phyloP scores from a whole-genome alignment of 331 rosid species.

The Spiraea crenata region DNA sequence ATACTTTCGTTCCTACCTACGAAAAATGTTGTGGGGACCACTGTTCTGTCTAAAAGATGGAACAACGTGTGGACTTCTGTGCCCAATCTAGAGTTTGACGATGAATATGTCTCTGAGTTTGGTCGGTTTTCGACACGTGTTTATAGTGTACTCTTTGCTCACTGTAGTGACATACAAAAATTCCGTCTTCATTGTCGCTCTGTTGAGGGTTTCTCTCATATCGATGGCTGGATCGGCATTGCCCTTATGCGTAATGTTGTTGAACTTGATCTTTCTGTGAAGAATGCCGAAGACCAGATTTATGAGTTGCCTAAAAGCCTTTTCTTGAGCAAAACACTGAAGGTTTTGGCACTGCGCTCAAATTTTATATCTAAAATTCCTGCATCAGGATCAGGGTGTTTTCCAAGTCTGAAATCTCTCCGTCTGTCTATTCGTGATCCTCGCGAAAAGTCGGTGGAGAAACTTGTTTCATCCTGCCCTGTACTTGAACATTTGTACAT shows the following conservation, averaged over 20 bases:
- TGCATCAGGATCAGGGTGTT: background rate
- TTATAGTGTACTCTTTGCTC: background rate
- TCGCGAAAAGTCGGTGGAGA: background rate
- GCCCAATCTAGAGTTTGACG: background rate
- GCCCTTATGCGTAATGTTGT: slow-evolving; percentile 5
- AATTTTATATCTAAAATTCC: background rate
- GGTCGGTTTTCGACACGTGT: background rate
- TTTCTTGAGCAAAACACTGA: background rate
- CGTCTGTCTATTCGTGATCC: background rate
- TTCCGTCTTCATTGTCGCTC: background rate
- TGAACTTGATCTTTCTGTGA: slow-evolving; percentile 1
- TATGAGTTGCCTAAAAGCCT: background rate
- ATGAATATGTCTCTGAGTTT: background rate
- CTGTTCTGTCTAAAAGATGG: slow-evolving; percentile 28
- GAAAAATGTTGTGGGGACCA: slow-evolving; percentile 4
- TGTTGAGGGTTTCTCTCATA: background rate
- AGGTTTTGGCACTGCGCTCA: background rate
- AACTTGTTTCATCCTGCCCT: background rate
- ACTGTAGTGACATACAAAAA: background rate
- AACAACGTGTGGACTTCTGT: background rate
- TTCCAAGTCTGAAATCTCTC: background rate
- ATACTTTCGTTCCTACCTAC: slow-evolving; percentile 8
- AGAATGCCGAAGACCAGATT: background rate
- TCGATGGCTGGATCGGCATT: background rate
- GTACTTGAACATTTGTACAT: background rate